These are phyloP conservation scores for Arthromyces matolae DNA, from an alignment of 768 basidiomycete genomes.

Conservation along the genomic window DNA sequence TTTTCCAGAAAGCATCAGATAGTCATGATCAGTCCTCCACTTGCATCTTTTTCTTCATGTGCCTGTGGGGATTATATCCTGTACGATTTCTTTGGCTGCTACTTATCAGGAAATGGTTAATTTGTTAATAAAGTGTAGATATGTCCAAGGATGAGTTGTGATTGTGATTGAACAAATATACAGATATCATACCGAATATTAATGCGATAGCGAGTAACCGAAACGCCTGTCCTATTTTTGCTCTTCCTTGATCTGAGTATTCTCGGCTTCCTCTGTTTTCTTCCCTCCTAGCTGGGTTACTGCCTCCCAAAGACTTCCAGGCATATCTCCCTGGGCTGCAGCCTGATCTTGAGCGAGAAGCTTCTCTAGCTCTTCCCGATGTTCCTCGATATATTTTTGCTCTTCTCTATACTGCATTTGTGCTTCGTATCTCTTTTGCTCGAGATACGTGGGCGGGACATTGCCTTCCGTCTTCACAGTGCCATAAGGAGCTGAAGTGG, in stretches of 20 bases:
- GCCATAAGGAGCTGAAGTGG: conserved; percentile 6
- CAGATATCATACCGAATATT: no score
- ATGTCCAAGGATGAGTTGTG: no score
- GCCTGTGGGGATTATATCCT: no score
- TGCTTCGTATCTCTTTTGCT: conserved; percentile 49
- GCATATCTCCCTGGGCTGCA: conserved; percentile 34
- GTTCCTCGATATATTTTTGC: conserved; percentile 44
- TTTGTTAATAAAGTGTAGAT: no score
- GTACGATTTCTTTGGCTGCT: no score
- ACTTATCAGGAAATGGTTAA: no score
- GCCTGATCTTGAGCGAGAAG: conserved; percentile 35
- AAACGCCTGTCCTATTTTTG: not conserved
- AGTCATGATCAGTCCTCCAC: no score
- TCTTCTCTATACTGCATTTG: conserved; percentile 47
- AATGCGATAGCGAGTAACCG: no score
- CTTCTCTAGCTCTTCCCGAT: conserved; percentile 43
- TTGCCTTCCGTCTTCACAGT: conserved; percentile 18
- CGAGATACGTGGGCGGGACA: conserved; percentile 49
- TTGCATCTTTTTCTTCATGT: no score
- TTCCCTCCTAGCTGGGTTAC: conserved; percentile 29
- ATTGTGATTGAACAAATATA: no score
- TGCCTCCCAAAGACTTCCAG: conserved; percentile 47
- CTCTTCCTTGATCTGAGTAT: not conserved
- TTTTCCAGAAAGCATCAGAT: no score
- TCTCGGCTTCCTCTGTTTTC: conserved; percentile 5